Evolutionary conservation across 495 filamentous ascomycete species (phyloP).

Genomic region (Lindgomyces ingoldianus): DNA sequence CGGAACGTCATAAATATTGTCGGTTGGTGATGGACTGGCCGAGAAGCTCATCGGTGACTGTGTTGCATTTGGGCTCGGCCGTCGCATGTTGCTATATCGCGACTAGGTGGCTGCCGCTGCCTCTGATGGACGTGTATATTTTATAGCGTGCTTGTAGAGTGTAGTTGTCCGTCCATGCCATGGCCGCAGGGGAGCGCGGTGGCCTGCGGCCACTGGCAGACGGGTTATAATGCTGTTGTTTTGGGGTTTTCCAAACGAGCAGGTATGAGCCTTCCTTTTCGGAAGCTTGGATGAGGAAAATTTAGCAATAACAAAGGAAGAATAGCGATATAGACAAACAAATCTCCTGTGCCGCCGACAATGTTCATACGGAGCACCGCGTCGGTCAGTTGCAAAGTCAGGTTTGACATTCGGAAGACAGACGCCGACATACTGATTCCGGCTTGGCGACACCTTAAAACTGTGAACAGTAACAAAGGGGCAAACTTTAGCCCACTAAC

Average conservation of each 20-base stretch:
- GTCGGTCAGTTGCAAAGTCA: too few relatives aligned
- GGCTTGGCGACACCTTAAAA: too few relatives aligned
- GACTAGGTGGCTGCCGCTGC: conserved; percentile 8
- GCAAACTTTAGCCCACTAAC: too few relatives aligned
- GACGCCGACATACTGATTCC: too few relatives aligned
- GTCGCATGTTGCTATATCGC: conserved; percentile 5
- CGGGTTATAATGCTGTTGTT: conserved; percentile 2
- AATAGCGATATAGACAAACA: too few relatives aligned
- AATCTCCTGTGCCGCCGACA: too few relatives aligned
- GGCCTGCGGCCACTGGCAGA: conserved; percentile 3
- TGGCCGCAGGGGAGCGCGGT: conserved; percentile 7
- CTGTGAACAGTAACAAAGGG: too few relatives aligned
- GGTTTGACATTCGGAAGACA: too few relatives aligned
- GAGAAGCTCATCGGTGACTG: not conserved
- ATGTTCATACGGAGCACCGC: too few relatives aligned
- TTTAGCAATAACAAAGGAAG: too few relatives aligned
- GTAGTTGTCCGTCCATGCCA: conserved; percentile 1
- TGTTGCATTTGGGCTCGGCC: not conserved
- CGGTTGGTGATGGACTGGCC: not conserved
- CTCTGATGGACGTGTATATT: conserved; percentile 7
- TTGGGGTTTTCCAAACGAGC: not conserved
- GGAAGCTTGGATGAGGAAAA: too few relatives aligned
- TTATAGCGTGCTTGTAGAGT: conserved; percentile 5
- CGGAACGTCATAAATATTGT: not conserved
- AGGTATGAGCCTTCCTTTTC: too few relatives aligned